Percentiles rank a stretch among this genome's conserved stretches.
These are phyloP conservation scores for Malania oleifera DNA, from an alignment of 164 flowering plant species.

Conservation along the genomic window DNA sequence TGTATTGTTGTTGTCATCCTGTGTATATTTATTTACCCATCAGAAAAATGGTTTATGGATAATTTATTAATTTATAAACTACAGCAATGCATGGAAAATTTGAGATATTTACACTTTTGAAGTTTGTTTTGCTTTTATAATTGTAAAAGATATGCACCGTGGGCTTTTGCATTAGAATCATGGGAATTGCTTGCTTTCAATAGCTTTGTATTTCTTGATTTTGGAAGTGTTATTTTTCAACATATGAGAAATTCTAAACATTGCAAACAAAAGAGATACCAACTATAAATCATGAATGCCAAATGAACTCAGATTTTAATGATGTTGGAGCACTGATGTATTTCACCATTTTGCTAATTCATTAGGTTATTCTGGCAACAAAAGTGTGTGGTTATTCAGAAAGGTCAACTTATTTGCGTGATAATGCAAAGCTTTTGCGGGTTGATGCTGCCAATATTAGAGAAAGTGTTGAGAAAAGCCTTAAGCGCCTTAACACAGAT, in stretches of 20 bases:
- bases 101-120: too few species aligned
- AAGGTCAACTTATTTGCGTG: conserved; percentile 59
- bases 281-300: not conserved
- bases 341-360: not conserved
- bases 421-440: conserved; percentile 61
- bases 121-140: too few species aligned
- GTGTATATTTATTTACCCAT: too few species aligned
- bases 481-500: conserved; percentile 79
- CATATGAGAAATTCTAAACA: not conserved
- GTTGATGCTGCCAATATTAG: conserved; percentile 89
- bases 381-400: conserved; percentile 90
- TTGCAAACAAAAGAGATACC: not conserved
- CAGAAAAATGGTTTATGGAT: too few species aligned
- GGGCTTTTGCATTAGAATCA: not conserved
- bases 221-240: not conserved
- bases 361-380: conserved; percentile 82
- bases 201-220: not conserved
- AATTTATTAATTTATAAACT: too few species aligned
- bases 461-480: conserved; percentile 97
- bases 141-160: not conserved
- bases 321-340: not conserved
- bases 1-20: too few species aligned
- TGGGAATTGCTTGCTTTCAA: too few species aligned
- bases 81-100: too few species aligned
- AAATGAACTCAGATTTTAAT: not conserved